A percentile compares a stretch with the other conserved stretches of the same genome.
phyloP scores from a whole-genome alignment of 306 rosid species.

The Vigna mungo region DNA sequence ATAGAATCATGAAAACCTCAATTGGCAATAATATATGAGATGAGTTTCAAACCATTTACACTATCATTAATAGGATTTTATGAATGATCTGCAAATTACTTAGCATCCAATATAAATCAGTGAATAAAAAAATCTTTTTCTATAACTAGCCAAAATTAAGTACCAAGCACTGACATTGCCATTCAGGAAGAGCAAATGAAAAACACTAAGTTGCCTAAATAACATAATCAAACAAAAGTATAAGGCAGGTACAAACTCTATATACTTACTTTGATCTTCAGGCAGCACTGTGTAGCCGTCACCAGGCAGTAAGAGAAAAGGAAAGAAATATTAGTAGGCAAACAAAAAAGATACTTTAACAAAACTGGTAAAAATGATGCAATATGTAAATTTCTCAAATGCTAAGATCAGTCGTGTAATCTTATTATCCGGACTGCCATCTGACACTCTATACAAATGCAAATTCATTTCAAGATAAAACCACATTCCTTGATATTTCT shows the following conservation, averaged over 20 bases:
- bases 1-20: conserved; percentile 31
- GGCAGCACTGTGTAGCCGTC: conserved; percentile 69
- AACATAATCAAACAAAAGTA: conserved; percentile 16
- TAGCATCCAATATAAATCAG: conserved; percentile 6
- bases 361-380: conserved; percentile 14
- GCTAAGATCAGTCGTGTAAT: conserved; percentile 29
- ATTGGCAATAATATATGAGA: conserved; percentile 31
- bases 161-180: conserved; percentile 29
- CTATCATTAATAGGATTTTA: conserved; percentile 7
- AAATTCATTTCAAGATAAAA: conserved; percentile 37
- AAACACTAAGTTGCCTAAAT: conserved; percentile 17
- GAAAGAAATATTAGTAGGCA: conserved; percentile 45
- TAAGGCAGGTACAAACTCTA: conserved; percentile 25
- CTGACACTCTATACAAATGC: conserved; percentile 3
- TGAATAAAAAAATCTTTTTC: conserved; percentile 19
- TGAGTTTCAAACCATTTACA: conserved; percentile 4
- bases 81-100: background rate
- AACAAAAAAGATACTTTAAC: conserved; percentile 20
- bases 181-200: conserved; percentile 15
- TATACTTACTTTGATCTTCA: conserved; percentile 85
- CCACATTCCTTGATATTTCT: conserved; percentile 34
- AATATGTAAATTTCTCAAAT: conserved; percentile 12
- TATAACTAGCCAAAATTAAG: conserved; percentile 27
- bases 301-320: conserved; percentile 59
- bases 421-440: conserved; percentile 19